Base-by-base conservation (phyloP, 192 early-diverging fungal species). In the Entomortierella chlamydospora region DNA sequence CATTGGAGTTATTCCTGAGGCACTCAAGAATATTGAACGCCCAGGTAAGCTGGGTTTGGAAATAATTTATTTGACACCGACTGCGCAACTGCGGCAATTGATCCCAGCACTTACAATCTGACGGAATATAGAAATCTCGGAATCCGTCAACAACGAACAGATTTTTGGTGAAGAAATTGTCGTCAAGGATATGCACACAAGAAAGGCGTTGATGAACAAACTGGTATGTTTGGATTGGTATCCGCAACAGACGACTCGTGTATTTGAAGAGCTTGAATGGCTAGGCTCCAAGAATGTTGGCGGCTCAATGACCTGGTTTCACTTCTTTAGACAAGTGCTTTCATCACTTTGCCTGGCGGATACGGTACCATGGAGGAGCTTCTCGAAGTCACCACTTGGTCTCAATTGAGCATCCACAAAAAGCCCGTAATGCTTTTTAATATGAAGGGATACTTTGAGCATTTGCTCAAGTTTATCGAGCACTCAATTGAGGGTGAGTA, bases 341-440 rank as follows among this genome's bases (percentile, higher is more conserved):
- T 96, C 65, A 85, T 96, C 25, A 90, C 92, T 17, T 83, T 97
- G 42, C 96, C 96, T 0, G 96, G 96, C 23, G 96, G 96, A 6
- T 91, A 85, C 67, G 94, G 94, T 23, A 97, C 96, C 0, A 84
- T 96, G 73, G 95, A 97, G 70, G 96, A 97, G 74, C 81, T 96
- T 52, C 76, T 96, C 5, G 95, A 97, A 82, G 86, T 91, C 25
- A 87, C 87, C 30, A 95, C 94, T 4, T 94, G 93, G 92, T 88
- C 88, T 29, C 89, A 94, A 64, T 81, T 96, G 33, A 87, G 85
- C 39, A 95, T 96, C 60, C 94, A 95, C 76, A 54, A 73, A 53
- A 96, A 96, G 73, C 96, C 94, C 13, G 86, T 97, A 31, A 83
- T 92, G 50, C 69, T 93, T 20, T 76, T 97, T 33, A 94, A 96